Conservation (phyloP, 108 stramenopile genomes). For the Chaetoceros muelleri region DNA sequence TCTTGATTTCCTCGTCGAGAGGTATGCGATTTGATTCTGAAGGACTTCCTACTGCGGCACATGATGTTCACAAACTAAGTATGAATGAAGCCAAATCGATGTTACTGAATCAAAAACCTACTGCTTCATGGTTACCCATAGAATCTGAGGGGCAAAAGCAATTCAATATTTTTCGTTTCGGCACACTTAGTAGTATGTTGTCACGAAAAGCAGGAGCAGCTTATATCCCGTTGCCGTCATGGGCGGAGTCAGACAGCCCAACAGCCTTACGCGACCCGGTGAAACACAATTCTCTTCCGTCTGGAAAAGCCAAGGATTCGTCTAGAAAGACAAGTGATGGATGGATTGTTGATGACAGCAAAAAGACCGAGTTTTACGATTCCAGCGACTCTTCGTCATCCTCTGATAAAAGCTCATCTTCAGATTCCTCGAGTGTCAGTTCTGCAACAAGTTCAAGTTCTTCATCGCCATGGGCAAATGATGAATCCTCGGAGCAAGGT, state of each 20-base stretch:
- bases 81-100: slow-evolving; percentile 36
- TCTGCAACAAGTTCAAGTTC: not conserved
- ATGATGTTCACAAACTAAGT: slow-evolving; percentile 15
- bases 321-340: slow-evolving; percentile 12
- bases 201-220: slow-evolving; percentile 52
- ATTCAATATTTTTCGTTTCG: slow-evolving; percentile 54
- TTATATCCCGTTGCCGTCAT: slow-evolving; percentile 72
- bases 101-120: slow-evolving; percentile 37
- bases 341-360: not conserved
- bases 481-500: too few species aligned
- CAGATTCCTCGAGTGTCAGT: not conserved
- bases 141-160: slow-evolving; percentile 27
- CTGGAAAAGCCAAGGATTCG: slow-evolving; percentile 17
- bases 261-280: slow-evolving; percentile 62
- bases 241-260: slow-evolving; percentile 77
- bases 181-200: slow-evolving; percentile 74
- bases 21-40: slow-evolving; percentile 46
- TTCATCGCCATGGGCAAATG: too few species aligned
- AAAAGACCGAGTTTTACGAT: slow-evolving; percentile 9
- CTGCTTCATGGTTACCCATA: slow-evolving; percentile 57
- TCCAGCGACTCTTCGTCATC: slow-evolving; percentile 2
- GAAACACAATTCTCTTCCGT: slow-evolving; percentile 4
- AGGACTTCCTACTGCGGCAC: slow-evolving; percentile 26
- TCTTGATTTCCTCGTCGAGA: slow-evolving; percentile 50
- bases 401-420: slow-evolving; percentile 1